Conservation (phyloP, 176 grass and related monocot genomes). For the Olyra latifolia region DNA sequence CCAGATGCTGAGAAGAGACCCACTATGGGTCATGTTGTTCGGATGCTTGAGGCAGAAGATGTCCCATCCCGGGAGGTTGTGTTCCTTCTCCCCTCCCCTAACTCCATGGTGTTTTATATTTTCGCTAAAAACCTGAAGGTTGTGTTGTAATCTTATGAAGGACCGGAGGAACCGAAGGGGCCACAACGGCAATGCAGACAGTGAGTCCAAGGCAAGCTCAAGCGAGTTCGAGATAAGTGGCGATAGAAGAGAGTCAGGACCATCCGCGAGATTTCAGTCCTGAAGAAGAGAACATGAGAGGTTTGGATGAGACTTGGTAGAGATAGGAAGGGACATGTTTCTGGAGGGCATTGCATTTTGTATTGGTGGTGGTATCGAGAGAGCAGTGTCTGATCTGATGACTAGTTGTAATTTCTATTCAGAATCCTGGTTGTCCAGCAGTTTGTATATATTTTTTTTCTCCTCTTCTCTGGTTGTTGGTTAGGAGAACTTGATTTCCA, state of each 20-base stretch:
- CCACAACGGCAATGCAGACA: constrained; percentile 31
- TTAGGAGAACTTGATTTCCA: not conserved
- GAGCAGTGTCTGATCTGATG: not conserved
- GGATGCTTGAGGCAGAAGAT: constrained; percentile 25
- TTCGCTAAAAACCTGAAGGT: not conserved
- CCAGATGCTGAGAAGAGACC: constrained; percentile 11
- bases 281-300: constrained; percentile 16
- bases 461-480: not conserved
- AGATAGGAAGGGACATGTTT: constrained; percentile 2
- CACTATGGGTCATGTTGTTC: constrained; percentile 15
- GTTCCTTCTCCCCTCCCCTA: not conserved
- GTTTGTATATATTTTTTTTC: constrained; percentile 34
- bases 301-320: not conserved
- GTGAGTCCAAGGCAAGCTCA: constrained; percentile 54
- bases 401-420: not conserved
- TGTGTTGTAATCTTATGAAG: constrained; percentile 4
- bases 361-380: constrained; percentile 16
- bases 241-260: constrained; percentile 38
- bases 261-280: constrained; percentile 45
- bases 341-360: constrained; percentile 8
- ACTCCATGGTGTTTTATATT: not conserved
- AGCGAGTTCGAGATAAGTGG: constrained; percentile 42
- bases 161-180: constrained; percentile 58
- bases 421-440: not conserved
- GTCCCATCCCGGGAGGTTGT: not conserved